Evolutionary conservation across 257 asterid genomes (phyloP).

Genomic region (Lithospermum erythrorhizon): DNA sequence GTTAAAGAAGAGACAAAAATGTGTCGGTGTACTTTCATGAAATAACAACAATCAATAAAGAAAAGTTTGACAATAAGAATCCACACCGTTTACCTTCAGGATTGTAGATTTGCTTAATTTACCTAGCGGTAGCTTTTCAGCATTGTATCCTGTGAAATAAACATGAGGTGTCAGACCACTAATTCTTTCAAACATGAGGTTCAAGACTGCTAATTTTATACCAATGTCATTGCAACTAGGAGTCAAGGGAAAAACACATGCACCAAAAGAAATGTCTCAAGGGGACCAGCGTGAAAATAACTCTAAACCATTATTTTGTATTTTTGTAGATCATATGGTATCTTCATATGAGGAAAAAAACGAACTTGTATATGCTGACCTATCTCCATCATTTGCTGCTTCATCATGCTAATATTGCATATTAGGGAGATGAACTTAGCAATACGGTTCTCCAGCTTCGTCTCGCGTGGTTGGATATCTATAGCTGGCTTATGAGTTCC

Average conservation of each 20-base stretch:
- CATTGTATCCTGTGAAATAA: slow-evolving; percentile 68
- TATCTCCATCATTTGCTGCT: slow-evolving; percentile 93
- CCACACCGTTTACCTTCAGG: slow-evolving; percentile 41
- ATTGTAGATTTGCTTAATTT: slow-evolving; percentile 89
- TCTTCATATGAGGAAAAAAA: neutral
- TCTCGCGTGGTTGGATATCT: slow-evolving; percentile 43
- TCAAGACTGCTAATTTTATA: slow-evolving; percentile 8
- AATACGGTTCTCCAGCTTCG: slow-evolving; percentile 63
- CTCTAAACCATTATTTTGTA: neutral
- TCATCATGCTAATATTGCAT: slow-evolving; percentile 89
- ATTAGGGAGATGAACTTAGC: slow-evolving; percentile 84
- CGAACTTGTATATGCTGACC: slow-evolving; percentile 29
- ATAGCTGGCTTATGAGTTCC: slow-evolving; percentile 17
- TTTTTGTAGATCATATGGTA: neutral
- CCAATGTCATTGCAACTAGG: neutral
- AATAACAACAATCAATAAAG: neutral
- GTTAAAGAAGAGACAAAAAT: slow-evolving; percentile 11
- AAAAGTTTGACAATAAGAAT: slow-evolving; percentile 2
- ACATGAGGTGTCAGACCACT: neutral
- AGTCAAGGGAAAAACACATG: slow-evolving; percentile 1
- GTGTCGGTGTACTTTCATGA: neutral
- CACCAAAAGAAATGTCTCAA: neutral
- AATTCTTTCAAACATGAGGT: neutral
- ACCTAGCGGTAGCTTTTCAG: slow-evolving; percentile 87
- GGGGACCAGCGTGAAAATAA: neutral